A percentile compares a stretch with the other conserved stretches of the same genome.
These are phyloP conservation scores for Phellinidium pouzarii DNA, from an alignment of 1,284 basidiomycete genomes.

Conservation along the genomic window DNA sequence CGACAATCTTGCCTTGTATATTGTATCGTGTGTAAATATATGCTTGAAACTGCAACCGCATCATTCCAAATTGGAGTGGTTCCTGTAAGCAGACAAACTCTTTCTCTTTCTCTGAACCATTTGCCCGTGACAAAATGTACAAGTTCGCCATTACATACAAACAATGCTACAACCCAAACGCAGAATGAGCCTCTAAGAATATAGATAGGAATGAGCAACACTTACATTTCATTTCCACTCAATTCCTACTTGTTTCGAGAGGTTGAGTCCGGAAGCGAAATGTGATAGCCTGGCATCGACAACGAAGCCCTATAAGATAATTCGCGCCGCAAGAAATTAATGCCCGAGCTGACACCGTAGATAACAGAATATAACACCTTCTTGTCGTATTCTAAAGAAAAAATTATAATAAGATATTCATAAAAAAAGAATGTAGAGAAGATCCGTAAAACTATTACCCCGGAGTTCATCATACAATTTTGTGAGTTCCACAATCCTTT, in stretches of 20 bases:
- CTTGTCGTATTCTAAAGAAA: constrained; percentile 52
- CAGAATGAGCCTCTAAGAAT: too few species aligned
- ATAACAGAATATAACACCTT: constrained; percentile 35
- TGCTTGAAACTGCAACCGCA: too few species aligned
- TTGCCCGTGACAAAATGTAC: too few species aligned
- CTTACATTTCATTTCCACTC: neutral
- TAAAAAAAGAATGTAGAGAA: neutral
- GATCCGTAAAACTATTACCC: constrained; percentile 38
- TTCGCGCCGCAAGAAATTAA: constrained; percentile 10
- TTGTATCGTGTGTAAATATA: too few species aligned
- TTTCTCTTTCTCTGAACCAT: too few species aligned
- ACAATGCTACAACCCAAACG: too few species aligned
- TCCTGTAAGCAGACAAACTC: too few species aligned
- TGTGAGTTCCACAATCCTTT: constrained; percentile 60
- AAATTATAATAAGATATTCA: neutral
- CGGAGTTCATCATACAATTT: constrained; percentile 57
- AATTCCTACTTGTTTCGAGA: constrained; percentile 2
- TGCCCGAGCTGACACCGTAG: too few species aligned
- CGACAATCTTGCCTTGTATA: too few species aligned
- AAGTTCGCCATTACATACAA: too few species aligned
- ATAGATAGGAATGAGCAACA: too few species aligned
- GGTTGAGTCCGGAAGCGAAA: constrained; percentile 51
- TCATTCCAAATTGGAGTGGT: too few species aligned
- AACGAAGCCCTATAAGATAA: constrained; percentile 49
- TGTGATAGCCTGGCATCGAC: constrained; percentile 74